Conservation (phyloP, 495 filamentous ascomycete genomes). For the Bathelium albidoporum region DNA sequence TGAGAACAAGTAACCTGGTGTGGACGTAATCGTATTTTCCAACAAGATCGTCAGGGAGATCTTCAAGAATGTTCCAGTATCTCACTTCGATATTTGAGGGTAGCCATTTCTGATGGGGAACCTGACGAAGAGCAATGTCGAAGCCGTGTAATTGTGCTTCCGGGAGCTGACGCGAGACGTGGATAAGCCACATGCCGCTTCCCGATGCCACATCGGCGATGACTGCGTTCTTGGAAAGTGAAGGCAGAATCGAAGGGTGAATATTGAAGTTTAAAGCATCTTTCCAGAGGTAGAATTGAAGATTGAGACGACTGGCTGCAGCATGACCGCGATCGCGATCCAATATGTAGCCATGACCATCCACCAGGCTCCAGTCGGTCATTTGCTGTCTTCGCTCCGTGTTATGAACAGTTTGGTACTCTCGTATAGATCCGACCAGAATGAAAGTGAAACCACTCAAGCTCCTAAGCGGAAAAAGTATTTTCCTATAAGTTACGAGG, state of each 20-base stretch:
- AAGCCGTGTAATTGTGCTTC: slow-evolving; percentile 15
- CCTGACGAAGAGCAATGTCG: slow-evolving; percentile 26
- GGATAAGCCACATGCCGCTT: slow-evolving; percentile 24
- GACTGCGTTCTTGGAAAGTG: background rate
- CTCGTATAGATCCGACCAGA: background rate
- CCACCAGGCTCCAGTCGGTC: background rate
- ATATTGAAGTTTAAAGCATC: slow-evolving; percentile 9
- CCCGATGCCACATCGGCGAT: slow-evolving; percentile 14
- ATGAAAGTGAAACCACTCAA: background rate
- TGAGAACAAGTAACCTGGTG: slow-evolving; percentile 25
- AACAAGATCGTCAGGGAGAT: slow-evolving; percentile 17
- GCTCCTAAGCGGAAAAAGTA: background rate
- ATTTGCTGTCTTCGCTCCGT: background rate
- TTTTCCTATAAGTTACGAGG: background rate
- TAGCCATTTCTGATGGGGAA: slow-evolving; percentile 22
- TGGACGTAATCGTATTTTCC: slow-evolving; percentile 32
- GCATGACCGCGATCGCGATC: background rate
- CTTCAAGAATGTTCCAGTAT: slow-evolving; percentile 22
- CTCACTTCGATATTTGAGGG: slow-evolving; percentile 26
- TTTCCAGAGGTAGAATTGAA: slow-evolving; percentile 13
- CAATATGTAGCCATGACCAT: background rate
- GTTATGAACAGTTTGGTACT: background rate
- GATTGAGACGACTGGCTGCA: slow-evolving; percentile 9
- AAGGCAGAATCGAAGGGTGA: slow-evolving; percentile 5
- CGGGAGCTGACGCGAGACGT: slow-evolving; percentile 19